A percentile compares a stretch with the other conserved stretches of the same genome.
Conservation (phyloP, 2,329 filamentous ascomycete genomes). For the Colletotrichum acutatum region DNA sequence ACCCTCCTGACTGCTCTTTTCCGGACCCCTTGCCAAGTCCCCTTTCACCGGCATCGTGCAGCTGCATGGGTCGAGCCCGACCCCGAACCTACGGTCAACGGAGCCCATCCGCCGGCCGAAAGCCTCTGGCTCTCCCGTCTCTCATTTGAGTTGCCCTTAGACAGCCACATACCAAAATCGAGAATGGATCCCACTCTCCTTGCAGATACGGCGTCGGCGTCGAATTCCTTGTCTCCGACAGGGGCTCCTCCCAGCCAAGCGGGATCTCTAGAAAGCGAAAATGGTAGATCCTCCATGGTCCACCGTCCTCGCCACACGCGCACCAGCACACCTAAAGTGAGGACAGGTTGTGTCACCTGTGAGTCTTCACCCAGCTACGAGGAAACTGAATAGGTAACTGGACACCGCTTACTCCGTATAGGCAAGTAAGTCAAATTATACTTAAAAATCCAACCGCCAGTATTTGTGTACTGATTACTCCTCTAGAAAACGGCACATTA, state of each 20-base stretch:
- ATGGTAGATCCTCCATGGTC: background rate
- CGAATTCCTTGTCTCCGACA: background rate
- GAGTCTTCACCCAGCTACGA: background rate
- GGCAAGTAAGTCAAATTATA: conserved; percentile 27
- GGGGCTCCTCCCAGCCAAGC: conserved; percentile 2
- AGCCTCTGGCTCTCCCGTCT: conserved; percentile 2
- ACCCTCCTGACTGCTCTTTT: background rate
- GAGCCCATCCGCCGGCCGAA: conserved; percentile 13
- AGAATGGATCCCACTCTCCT: conserved; percentile 22
- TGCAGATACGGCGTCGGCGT: conserved; percentile 27
- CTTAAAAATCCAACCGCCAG: background rate
- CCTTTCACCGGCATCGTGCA: conserved; percentile 8
- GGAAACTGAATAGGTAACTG: background rate
- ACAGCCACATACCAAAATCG: conserved; percentile 6
- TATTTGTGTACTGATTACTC: background rate
- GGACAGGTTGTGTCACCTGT: conserved; percentile 37
- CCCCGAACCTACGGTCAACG: background rate
- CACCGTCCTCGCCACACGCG: conserved; percentile 32
- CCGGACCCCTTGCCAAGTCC: conserved; percentile 13
- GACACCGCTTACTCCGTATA: conserved; percentile 11
- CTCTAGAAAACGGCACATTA: conserved; percentile 48
- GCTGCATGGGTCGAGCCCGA: conserved; percentile 6
- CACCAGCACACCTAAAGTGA: conserved; percentile 36
- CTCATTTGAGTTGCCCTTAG: conserved; percentile 22
- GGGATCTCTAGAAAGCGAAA: conserved; percentile 19